A percentile compares a stretch with the other conserved stretches of the same genome.
Conservation (phyloP, 371 early-diverging fungal species). For the Rhizopus stolonifer region DNA sequence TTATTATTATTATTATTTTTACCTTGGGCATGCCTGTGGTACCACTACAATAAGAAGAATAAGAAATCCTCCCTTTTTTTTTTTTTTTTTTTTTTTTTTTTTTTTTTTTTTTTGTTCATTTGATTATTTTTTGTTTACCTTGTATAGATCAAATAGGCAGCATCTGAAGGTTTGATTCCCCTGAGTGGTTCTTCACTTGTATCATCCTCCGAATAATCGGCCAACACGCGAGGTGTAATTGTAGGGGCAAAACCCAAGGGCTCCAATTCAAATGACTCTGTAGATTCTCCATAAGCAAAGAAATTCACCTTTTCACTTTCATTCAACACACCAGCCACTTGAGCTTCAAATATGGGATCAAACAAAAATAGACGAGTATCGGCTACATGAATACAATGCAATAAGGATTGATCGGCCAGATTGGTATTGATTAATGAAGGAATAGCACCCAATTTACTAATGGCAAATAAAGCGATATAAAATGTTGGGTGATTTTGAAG, state of each 20-base stretch:
- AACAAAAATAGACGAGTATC: constrained; percentile 26
- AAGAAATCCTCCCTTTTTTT: no score
- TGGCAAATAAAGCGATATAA: constrained; percentile 26
- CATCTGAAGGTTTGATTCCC: constrained; percentile 27
- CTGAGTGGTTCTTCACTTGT: constrained; percentile 30
- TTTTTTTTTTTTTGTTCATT: no score
- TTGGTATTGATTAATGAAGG: constrained; percentile 37
- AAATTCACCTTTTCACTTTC: constrained; percentile 7
- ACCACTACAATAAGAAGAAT: constrained; percentile 21
- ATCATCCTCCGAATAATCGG: constrained; percentile 28
- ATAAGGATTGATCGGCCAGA: constrained; percentile 20
- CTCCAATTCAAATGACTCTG: constrained; percentile 23
- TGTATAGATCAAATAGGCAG: constrained; percentile 52
- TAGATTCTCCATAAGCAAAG: constrained; percentile 26
- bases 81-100: no score
- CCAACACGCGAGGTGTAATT: constrained; percentile 29
- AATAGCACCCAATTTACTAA: constrained; percentile 32
- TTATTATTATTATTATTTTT: not conserved
- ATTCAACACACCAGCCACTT: constrained; percentile 9
- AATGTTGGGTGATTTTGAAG: constrained; percentile 34
- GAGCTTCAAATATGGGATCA: constrained; percentile 26
- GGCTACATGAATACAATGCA: constrained; percentile 34
- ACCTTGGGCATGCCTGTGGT: constrained; percentile 46
- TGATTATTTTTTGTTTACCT: constrained; percentile 29
- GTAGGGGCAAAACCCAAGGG: constrained; percentile 26